Base-by-base conservation (phyloP, 2,329 filamentous ascomycete species). In the Lecanicillium sp. region DNA sequence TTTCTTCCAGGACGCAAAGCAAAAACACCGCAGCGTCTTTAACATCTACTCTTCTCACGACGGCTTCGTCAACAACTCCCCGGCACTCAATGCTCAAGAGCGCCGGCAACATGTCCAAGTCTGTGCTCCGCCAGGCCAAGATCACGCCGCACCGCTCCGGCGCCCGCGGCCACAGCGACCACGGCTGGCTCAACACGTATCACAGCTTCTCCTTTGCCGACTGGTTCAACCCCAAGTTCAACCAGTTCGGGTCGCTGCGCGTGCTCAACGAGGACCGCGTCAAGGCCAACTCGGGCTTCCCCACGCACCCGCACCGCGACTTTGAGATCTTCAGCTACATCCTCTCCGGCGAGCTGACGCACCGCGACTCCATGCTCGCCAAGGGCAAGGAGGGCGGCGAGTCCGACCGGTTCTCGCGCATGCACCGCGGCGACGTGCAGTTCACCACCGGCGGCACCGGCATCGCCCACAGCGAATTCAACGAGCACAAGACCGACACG, bases 271-370 rank as follows among this genome's bases (percentile, higher is more conserved):
- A 95, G 70, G 89, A 95, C 64, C 84, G 87, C 27, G 88, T 95
- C 27, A 78, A 80, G 58, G 71, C 83, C 23, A 77, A 80, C 51
- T 81, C 77, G 9, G 89, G 89, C 4, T 95, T 95, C 68, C 87
- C 88, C 4, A 90, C 87, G 0, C 90, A 95, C 62, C 82, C 82
- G 21, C 90, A 95, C 66, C 79, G 84, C 54, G 86, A 95, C 64
- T 90, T 89, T 64, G 86, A 94, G 66, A 95, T 95, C 68, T 94
- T 91, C 75, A 84, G 78, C 61, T 93, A 95, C 68, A 84, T 94
- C 59, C 73, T 95, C n/a, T 80, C 74, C 39, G 89, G 90, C 54
- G 87, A 91, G 67, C 78, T 95, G 53, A 91, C 90, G 40, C 90
- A 95, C 70, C 84, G 88, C 40, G 89, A 95, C 68, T 86, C 80